Base-by-base conservation (phyloP, 805 yeast species). In the Pichia heedii region DNA sequence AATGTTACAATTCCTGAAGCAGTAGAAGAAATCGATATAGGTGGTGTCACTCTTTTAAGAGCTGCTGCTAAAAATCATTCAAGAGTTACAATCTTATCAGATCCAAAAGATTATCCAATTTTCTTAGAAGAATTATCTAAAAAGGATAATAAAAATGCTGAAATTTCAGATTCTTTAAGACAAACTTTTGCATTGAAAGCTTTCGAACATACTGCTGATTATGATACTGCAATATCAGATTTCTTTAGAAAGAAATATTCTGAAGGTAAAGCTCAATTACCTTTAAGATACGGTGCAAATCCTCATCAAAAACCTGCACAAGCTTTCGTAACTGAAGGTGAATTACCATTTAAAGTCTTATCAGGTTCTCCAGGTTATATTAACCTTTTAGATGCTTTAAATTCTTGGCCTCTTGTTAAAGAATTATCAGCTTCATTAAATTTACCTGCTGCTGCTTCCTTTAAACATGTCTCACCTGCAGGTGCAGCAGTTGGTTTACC, bases 261-360 rank as follows among this genome's bases (percentile, higher is more conserved):
- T 40, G 97, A 90, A 70, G 84, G 81, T 63, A 71, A 69, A 39
- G 76, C 93, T 43, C 97, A 90, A 76, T 74, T 93, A 66, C 90
- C 97, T 24, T 76, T 93, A 58, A 82, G 98, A 73, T 93, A 93
- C 67, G 98, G 98, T 65, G 96, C 96, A 47, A 93, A 93, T 73
- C 98, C 98, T 48, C 97, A 93, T 68, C 98, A 93, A 74, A 93
- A 87, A 69, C 98, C 98, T 40, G 97, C 98, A 26, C 98, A 93
- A 73, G 96, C 97, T 42, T 93, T 68, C 61, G 95, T 93, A 45
- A 65, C 81, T 46, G 77, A 80, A 53, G 96, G 94, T 57, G 84
- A 82, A 53, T 76, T 93, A 53, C 98, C 98, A 40, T 90, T 93
- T 74, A 84, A 84, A 70, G 97, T 90, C 22, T 73, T 93, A 56